These are phyloP conservation scores for Curvularia spicifera DNA, from an alignment of 2,329 filamentous ascomycete species.

Conservation along the genomic window DNA sequence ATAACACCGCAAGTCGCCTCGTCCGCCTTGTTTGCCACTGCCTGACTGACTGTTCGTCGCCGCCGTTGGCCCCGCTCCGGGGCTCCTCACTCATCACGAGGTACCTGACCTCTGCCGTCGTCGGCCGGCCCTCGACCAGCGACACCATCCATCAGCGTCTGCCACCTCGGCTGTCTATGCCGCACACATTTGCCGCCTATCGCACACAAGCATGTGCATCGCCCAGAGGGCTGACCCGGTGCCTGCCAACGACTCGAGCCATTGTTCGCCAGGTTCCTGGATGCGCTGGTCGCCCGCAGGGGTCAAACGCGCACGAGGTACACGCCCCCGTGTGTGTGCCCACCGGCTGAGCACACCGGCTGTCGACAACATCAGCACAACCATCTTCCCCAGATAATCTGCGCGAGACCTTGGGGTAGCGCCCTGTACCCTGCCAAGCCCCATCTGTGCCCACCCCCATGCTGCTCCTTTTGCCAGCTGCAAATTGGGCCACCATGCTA, in stretches of 20 bases:
- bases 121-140: conserved; percentile 20
- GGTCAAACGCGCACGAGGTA: conserved; percentile 32
- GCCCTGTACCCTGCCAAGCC: conserved; percentile 27
- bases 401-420: conserved; percentile 23
- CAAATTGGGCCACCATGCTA: conserved; percentile 30
- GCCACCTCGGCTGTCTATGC: conserved; percentile 10
- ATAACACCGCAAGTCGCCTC: not conserved
- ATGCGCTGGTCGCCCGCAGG: conserved; percentile 25
- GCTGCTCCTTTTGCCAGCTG: conserved; percentile 22
- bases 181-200: conserved; percentile 23
- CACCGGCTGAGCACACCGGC: conserved; percentile 19
- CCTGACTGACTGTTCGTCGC: not conserved
- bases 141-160: conserved; percentile 5
- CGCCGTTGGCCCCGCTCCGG: conserved; percentile 11
- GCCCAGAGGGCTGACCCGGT: conserved; percentile 15
- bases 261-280: conserved; percentile 40
- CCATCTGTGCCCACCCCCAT: conserved; percentile 19
- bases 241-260: conserved; percentile 20
- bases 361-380: conserved; percentile 23
- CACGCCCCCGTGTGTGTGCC: conserved; percentile 19
- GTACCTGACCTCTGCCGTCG: conserved; percentile 35
- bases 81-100: conserved; percentile 30
- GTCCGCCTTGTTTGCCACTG: conserved; percentile 15
- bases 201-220: conserved; percentile 12
- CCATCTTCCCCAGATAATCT: conserved; percentile 30